Percentiles rank a stretch among this genome's conserved stretches.
These are phyloP conservation scores for Cryphonectria nitschkei DNA, from an alignment of 2,329 filamentous ascomycete genomes.

Conservation along the genomic window DNA sequence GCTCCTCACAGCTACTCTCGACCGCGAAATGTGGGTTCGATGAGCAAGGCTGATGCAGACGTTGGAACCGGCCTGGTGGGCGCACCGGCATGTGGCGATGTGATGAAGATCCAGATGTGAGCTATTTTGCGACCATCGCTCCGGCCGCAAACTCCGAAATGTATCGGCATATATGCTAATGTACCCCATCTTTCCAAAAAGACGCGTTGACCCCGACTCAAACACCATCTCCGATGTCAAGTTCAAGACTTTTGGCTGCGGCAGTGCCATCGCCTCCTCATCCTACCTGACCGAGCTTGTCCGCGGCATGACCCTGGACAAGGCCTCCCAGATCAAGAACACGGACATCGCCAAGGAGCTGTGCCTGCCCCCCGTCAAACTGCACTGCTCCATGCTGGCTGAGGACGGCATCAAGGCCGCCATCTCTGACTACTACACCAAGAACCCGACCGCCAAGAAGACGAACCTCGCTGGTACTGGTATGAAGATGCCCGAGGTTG, in stretches of 20 bases:
- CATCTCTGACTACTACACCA: conserved; percentile 88
- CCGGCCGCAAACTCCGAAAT: conserved; percentile 49
- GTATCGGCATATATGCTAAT: conserved; percentile 54
- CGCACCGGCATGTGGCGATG: conserved; percentile 88
- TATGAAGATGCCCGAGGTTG: conserved; percentile 65
- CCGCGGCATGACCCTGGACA: conserved; percentile 92
- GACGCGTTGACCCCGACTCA: conserved; percentile 80
- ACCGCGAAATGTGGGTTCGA: conserved; percentile 59
- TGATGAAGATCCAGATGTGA: conserved; percentile 91
- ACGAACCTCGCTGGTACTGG: conserved; percentile 80
- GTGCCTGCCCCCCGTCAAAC: conserved; percentile 85
- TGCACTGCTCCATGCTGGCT: conserved; percentile 91
- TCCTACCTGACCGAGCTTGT: conserved; percentile 95
- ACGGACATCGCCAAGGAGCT: conserved; percentile 98
- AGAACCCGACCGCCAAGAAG: conserved; percentile 76
- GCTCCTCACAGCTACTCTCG: conserved; percentile 50
- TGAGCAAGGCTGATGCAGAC: conserved; percentile 74
- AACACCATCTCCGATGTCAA: conserved; percentile 93
- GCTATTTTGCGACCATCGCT: conserved; percentile 66
- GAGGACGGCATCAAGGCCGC: conserved; percentile 93
- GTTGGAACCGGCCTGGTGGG: conserved; percentile 92
- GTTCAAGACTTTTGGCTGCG: conserved; percentile 98
- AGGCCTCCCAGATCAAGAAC: conserved; percentile 91
- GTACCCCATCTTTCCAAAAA: conserved; percentile 58
- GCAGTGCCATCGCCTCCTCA: conserved; percentile 90